Evolutionary conservation across 495 filamentous ascomycete species (phyloP), one percentile per base, ranked within the genome.

Genomic region (Penicillium malachiteum): DNA sequence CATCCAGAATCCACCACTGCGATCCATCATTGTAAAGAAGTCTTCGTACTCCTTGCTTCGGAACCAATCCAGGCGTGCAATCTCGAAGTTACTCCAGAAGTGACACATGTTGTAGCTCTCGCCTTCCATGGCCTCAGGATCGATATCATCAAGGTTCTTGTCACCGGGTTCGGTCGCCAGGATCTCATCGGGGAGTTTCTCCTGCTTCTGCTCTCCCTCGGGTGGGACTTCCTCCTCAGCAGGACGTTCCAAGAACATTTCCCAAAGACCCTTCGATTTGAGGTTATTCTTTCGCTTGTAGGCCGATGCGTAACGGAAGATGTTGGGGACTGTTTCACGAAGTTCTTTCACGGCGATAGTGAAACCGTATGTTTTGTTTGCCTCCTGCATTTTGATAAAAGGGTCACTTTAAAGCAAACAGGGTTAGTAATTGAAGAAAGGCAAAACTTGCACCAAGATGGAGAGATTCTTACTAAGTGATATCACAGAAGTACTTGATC

Each of bases 71-170:
- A 99, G 80, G 50, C 87, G 84, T 16, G 94, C 94, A 74, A 99
- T 99, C 74, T 99, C 94, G 55, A 99, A 99, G 70, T 99, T 99
- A 78, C 91, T 96, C 94, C 94, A 99, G 80, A 97, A 99, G 79
- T 99, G 94, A 74, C 94, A 99, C 94, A 99, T 99, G 78, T 99
- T 99, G 78, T 99, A 99, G 59, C 82, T 88, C 66, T 99, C 94
- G 55, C 90, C 89, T 67, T 97, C 95, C 94, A 99, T 99, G 14
- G 87, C 85, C 66, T 97, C 95, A 0, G 86, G 83, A 67, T 97
- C 91, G 42, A 96, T 85, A 44, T 96, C 89, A 35, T 88, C 86
- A 13, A 91, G 69, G 30, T 80, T 81, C 52, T 84, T 85, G 49
- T 84, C 81, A 42, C 86, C 86, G 10, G 90, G 87, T 57, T 97